Evolutionary conservation across 352 stramenopile species (phyloP).

Genomic region (Thalassiosira exigua): DNA sequence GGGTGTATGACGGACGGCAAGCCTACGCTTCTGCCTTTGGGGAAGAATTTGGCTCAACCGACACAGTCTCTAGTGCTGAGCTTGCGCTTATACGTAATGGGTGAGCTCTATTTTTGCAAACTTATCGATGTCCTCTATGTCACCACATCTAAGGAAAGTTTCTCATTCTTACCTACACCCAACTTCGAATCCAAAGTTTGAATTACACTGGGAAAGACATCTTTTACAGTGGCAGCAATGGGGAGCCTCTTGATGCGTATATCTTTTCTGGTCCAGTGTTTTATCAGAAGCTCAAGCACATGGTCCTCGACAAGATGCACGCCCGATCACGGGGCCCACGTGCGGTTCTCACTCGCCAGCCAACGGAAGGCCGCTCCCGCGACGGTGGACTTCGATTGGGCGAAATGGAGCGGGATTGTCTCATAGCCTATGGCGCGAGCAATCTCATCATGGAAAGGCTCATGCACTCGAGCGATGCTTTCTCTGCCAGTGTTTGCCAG

Average conservation of each 20-base stretch:
- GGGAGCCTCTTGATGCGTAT: constrained; percentile 92
- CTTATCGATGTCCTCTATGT: too few relatives aligned
- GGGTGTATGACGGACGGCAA: constrained; percentile 95
- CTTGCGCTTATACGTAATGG: constrained; percentile 95
- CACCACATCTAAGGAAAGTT: too few relatives aligned
- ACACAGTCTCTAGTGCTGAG: constrained; percentile 89
- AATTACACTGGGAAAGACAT: too few relatives aligned
- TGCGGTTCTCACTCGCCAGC: constrained; percentile 98
- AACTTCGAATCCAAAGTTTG: too few relatives aligned
- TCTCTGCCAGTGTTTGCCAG: constrained; percentile 98
- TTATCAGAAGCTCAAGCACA: constrained; percentile 99
- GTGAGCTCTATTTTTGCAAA: too few relatives aligned
- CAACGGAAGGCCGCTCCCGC: constrained; percentile 90
- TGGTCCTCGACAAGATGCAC: constrained; percentile 99
- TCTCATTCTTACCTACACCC: too few relatives aligned
- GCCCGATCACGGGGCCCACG: constrained; percentile 92
- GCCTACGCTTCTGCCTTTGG: constrained; percentile 98
- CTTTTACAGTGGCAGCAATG: constrained; percentile 99
- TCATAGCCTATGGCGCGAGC: constrained; percentile 98
- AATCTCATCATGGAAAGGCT: constrained; percentile 99
- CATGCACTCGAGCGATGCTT: constrained; percentile 99
- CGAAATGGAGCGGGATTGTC: constrained; percentile 99
- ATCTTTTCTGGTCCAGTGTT: constrained; percentile 99
- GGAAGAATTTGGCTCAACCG: constrained; percentile 96
- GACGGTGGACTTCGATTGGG: constrained; percentile 98